Evolutionary conservation across 2,329 filamentous ascomycete genomes (phyloP).

Genomic region (Beauveria bassiana): DNA sequence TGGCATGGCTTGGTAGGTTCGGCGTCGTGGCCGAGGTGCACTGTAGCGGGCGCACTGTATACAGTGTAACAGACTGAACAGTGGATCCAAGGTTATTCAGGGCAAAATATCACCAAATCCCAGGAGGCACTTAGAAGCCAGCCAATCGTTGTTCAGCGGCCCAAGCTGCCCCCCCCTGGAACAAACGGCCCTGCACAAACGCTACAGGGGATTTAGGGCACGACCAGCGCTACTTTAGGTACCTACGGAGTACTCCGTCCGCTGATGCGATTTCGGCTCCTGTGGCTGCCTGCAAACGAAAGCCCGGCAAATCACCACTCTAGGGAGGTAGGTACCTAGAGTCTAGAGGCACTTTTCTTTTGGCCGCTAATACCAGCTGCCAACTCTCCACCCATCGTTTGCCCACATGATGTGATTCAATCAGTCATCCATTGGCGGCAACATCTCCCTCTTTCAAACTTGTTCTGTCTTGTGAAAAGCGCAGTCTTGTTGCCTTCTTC

Average conservation of each 20-base stretch:
- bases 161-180: background rate
- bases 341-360: no score
- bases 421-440: background rate
- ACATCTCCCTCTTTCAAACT: background rate
- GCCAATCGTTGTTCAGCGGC: background rate
- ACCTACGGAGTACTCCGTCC: no score
- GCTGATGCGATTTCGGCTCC: no score
- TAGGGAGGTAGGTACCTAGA: no score
- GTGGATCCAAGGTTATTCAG: no score
- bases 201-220: no score
- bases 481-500: no score
- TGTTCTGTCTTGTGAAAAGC: background rate
- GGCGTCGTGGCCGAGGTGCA: background rate
- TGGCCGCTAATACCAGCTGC: background rate
- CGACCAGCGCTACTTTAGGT: no score
- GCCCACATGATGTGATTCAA: conserved; percentile 11
- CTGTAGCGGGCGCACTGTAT: background rate
- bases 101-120: no score
- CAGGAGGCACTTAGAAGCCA: background rate
- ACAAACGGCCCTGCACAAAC: background rate
- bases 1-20: no score
- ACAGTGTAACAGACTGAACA: no score
- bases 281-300: background rate
- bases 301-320: no score
- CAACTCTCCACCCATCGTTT: background rate